Conservation (phyloP, 176 grass and related monocot genomes). For the Cenchrus fungigraminus region DNA sequence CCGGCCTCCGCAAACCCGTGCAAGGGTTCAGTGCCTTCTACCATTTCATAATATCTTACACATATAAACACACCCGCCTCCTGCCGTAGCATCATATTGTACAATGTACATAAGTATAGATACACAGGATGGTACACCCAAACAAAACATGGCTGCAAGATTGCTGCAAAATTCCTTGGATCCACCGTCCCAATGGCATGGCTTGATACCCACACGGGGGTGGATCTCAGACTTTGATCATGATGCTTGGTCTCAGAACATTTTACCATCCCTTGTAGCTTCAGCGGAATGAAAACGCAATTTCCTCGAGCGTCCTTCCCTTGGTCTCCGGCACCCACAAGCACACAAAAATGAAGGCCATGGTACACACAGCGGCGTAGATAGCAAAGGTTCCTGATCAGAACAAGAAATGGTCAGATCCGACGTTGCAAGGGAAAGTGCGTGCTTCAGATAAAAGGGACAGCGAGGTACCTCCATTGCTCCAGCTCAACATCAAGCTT, state of each 20-base stretch:
- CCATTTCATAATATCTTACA: constrained; percentile 10
- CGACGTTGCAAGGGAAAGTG: background rate
- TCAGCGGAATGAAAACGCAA: constrained; percentile 66
- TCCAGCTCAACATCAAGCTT: constrained; percentile 88
- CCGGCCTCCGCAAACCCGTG: constrained; percentile 22
- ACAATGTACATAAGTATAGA: constrained; percentile 32
- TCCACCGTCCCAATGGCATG: background rate
- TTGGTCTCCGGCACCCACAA: constrained; percentile 71
- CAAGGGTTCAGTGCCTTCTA: constrained; percentile 8
- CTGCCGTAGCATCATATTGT: constrained; percentile 14
- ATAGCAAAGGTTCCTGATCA: constrained; percentile 62
- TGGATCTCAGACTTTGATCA: background rate
- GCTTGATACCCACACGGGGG: background rate
- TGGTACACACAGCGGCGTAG: constrained; percentile 35
- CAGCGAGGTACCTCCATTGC: constrained; percentile 67
- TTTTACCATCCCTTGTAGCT: background rate
- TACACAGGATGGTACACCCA: constrained; percentile 36
- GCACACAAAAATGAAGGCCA: constrained; percentile 59
- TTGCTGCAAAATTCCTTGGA: background rate
- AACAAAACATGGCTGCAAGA: constrained; percentile 17
- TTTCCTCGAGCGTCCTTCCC: constrained; percentile 60
- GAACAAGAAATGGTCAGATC: constrained; percentile 18
- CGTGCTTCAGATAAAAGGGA: background rate
- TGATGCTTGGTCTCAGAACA: background rate
- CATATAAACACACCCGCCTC: constrained; percentile 10